phyloP scores from a whole-genome alignment of 2,329 filamentous ascomycete species.

The Neonectria sp. region DNA sequence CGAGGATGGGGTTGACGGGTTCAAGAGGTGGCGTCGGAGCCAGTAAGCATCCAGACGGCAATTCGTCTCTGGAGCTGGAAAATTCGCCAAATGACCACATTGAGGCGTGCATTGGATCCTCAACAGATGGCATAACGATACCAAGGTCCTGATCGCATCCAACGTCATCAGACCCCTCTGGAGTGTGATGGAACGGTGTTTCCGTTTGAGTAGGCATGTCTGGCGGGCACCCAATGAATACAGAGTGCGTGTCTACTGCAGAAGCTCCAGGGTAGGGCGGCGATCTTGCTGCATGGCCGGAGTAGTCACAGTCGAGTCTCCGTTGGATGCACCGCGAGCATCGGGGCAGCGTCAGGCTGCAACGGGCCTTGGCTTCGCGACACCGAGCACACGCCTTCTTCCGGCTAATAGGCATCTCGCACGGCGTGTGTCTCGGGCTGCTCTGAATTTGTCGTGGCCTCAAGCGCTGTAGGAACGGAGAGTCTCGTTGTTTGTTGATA shows the following conservation, averaged over 20 bases:
- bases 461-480: neutral
- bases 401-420: constrained; percentile 32
- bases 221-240: neutral
- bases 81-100: neutral
- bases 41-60: neutral
- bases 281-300: neutral
- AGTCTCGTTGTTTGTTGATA: no score
- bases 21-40: neutral
- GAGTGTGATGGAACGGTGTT: neutral
- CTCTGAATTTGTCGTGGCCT: neutral
- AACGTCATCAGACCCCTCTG: neutral
- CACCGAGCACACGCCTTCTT: constrained; percentile 37
- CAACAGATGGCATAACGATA: neutral
- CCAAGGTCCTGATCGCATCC: neutral
- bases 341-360: constrained; percentile 24
- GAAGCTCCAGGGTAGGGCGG: neutral
- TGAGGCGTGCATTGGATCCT: neutral
- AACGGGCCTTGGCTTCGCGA: constrained; percentile 32
- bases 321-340: constrained; percentile 31
- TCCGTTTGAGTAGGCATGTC: neutral
- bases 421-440: neutral
- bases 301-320: constrained; percentile 29
- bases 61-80: neutral
- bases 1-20: neutral
- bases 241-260: neutral